Evolutionary conservation across 768 basidiomycete genomes (phyloP).

Genomic region (Leucocoprinus birnbaumii): DNA sequence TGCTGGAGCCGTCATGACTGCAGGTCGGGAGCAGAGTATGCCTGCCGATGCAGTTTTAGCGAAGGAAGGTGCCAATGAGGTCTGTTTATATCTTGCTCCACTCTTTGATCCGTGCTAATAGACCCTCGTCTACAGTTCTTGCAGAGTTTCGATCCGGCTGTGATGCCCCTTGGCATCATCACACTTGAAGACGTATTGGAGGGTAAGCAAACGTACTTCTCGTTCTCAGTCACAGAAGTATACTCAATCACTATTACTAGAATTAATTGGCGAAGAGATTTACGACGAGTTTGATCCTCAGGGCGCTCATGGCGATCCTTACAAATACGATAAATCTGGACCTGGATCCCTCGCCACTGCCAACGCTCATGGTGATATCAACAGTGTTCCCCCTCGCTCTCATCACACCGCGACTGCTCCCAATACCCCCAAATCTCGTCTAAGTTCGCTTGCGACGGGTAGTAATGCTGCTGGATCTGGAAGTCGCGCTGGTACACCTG

Average conservation of each 20-base stretch:
- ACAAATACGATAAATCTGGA: constrained; percentile 27
- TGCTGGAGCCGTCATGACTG: constrained; percentile 36
- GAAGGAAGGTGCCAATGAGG: constrained; percentile 74
- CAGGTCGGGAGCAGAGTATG: constrained; percentile 70
- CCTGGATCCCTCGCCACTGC: not conserved
- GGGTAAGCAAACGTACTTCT: constrained; percentile 41
- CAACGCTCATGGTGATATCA: not conserved
- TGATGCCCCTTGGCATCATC: constrained; percentile 88
- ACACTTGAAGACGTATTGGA: constrained; percentile 92
- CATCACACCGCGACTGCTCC: not conserved
- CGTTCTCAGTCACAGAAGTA: not conserved
- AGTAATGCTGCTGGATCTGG: not conserved
- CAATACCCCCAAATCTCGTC: not conserved
- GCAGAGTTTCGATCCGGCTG: constrained; percentile 75
- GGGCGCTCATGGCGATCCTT: constrained; percentile 56
- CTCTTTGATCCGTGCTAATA: not conserved
- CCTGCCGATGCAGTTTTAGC: constrained; percentile 85
- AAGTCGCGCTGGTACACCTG: constrained; percentile 1
- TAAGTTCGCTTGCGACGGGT: not conserved
- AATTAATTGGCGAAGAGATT: constrained; percentile 91
- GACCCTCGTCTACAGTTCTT: constrained; percentile 52
- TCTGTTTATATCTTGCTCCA: constrained; percentile 25
- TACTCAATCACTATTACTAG: constrained; percentile 29
- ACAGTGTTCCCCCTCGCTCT: not conserved
- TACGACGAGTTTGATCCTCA: constrained; percentile 88